Percentiles rank a stretch among this genome's conserved stretches.
Conservation (phyloP, 805 yeast genomes). For the Yarrowia divulgata region DNA sequence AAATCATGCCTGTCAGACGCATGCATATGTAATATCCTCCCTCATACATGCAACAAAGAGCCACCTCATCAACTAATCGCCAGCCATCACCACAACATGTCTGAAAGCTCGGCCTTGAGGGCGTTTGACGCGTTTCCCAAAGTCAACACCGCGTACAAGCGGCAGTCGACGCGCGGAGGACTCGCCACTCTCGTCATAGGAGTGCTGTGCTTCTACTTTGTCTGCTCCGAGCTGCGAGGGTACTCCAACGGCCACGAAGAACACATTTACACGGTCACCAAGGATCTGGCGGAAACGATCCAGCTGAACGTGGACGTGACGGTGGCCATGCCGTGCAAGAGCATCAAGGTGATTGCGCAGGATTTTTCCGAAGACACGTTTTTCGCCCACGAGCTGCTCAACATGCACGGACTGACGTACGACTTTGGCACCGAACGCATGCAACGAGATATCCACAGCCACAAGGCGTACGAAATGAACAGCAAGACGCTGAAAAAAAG, state of each 20-base stretch:
- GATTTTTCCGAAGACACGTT: slow-evolving; percentile 81
- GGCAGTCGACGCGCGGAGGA: slow-evolving; percentile 80
- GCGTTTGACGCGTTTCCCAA: slow-evolving; percentile 80
- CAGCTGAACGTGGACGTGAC: slow-evolving; percentile 79
- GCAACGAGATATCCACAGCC: slow-evolving; percentile 25
- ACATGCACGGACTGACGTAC: slow-evolving; percentile 64
- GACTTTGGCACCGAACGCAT: slow-evolving; percentile 39
- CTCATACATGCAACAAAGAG: neutral
- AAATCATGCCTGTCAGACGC: neutral
- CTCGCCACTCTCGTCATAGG: slow-evolving; percentile 69
- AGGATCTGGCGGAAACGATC: slow-evolving; percentile 61
- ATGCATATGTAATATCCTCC: neutral
- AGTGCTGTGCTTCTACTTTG: slow-evolving; percentile 66
- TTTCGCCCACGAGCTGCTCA: slow-evolving; percentile 76
- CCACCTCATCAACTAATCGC: slow-evolving; percentile 8
- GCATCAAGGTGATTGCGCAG: slow-evolving; percentile 72
- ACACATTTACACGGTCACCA: slow-evolving; percentile 79
- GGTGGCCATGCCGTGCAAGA: slow-evolving; percentile 84
- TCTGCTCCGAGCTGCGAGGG: slow-evolving; percentile 87
- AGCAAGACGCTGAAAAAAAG: slow-evolving; percentile 6
- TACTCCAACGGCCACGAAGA: slow-evolving; percentile 82
- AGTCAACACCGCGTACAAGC: slow-evolving; percentile 71
- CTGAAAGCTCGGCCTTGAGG: slow-evolving; percentile 18
- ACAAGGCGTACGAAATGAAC: slow-evolving; percentile 34
- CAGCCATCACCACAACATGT: slow-evolving; percentile 1